Base-by-base conservation (phyloP, 371 early-diverging fungal genomes). In the Apophysomyces elegans region DNA sequence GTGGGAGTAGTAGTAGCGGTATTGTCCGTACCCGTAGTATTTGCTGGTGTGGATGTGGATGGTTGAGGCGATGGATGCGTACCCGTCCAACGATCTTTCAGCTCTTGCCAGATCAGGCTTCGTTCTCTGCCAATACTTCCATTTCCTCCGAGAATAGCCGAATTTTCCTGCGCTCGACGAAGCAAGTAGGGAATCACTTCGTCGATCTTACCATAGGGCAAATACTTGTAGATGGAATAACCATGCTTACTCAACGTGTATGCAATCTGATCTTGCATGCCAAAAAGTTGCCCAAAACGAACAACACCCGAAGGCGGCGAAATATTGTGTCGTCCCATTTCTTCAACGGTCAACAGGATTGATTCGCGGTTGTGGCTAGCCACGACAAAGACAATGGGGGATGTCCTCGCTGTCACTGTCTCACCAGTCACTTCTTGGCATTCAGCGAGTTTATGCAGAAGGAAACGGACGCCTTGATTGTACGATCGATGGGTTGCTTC, bases 161-260 rank as follows among this genome's bases (percentile, higher is more conserved):
- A 86, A 77, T 99, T 99, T 79, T 99, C 99, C 80, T 96, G 96
- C 36, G 97, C 98, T 58, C 99, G 89, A 56, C 99, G 89, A 57
- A 95, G 83, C 67, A 99, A 81, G 77, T 96, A 99, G 8, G 98
- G 98, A 66, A 97, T 91, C 26, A 95, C 94, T 68, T 95, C 95
- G 35, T 89, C 83, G 39, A 85, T 76, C 75, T 67, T 75, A 41
- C 97, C 97, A 70, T 95, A 97, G 5, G 97, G 96, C 35, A 97
- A 83, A 75, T 96, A 96, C 86, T 98, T 95, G 87, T 90, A 95
- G 62, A 90, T 91, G 50, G 81, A 81, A 68, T 89, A 94, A 9
- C 93, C 95, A 46, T 88, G 73, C 59, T 84, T 83, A 46, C 93
- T 95, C 46, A 97, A 79, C 4, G 88, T 83, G 69, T 86, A 91